A percentile compares a stretch with the other conserved stretches of the same genome.
Conservation (phyloP, 2,329 filamentous ascomycete genomes). For the Herpotrichia juniperi region DNA sequence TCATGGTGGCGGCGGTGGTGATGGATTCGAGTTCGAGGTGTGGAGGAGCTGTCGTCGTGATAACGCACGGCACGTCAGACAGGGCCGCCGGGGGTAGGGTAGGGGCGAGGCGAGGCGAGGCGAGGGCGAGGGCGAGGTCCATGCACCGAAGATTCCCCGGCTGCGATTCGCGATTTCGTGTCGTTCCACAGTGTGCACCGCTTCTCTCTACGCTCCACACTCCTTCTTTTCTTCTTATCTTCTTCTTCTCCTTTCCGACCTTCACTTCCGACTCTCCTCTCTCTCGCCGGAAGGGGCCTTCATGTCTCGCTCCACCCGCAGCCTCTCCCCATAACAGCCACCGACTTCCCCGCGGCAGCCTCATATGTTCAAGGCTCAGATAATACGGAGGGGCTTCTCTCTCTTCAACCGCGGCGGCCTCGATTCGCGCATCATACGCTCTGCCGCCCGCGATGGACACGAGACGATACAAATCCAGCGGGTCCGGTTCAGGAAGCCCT, state of each 20-base stretch:
- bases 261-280: not conserved
- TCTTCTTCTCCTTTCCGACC: not conserved
- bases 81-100: too few species aligned
- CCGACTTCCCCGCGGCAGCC: constrained; percentile 19
- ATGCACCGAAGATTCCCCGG: too few species aligned
- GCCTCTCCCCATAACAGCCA: not conserved
- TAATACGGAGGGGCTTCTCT: constrained; percentile 45
- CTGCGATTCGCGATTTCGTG: too few species aligned
- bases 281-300: constrained; percentile 2
- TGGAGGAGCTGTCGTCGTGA: constrained; percentile 29
- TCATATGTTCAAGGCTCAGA: constrained; percentile 46
- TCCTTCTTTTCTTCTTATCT: not conserved
- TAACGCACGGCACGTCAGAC: constrained; percentile 25
- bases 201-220: not conserved
- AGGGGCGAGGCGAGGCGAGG: too few species aligned
- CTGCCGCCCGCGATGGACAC: constrained; percentile 37
- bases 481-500: constrained; percentile 48
- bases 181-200: too few species aligned
- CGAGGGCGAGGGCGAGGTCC: too few species aligned
- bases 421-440: constrained; percentile 27
- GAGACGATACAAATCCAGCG: constrained; percentile 40
- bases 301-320: constrained; percentile 17
- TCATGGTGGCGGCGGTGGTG: constrained; percentile 48
- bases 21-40: constrained; percentile 23
- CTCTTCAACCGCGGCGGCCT: constrained; percentile 33